Evolutionary conservation across 2,329 filamentous ascomycete species (phyloP).

Genomic region (Monilinia fructicola): DNA sequence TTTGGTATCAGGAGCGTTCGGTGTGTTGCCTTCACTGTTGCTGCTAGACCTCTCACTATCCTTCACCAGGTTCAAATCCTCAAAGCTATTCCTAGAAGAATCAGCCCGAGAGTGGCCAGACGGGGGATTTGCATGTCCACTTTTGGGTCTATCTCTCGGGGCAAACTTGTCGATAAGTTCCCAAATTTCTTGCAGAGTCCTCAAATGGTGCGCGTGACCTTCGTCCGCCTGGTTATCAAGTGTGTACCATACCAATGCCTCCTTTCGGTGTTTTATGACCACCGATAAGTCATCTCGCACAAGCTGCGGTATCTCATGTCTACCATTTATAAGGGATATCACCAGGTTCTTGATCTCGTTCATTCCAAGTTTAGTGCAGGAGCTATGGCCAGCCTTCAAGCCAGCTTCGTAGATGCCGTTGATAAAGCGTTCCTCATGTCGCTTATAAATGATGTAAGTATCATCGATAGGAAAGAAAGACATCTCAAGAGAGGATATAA

Average conservation of each 20-base stretch:
- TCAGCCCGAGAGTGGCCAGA: too few relatives aligned
- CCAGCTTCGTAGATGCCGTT: neutral
- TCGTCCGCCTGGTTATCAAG: neutral
- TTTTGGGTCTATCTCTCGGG: too few relatives aligned
- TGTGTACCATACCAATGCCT: neutral
- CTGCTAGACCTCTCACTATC: too few relatives aligned
- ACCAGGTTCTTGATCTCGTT: too few relatives aligned
- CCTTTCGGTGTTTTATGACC: neutral
- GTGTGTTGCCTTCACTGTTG: too few relatives aligned
- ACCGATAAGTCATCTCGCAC: neutral
- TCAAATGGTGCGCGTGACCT: neutral
- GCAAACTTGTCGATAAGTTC: too few relatives aligned
- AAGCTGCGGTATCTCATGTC: neutral
- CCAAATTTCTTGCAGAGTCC: neutral
- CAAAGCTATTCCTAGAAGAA: too few relatives aligned
- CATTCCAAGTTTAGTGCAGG: too few relatives aligned
- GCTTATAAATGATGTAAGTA: neutral
- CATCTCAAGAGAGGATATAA: neutral
- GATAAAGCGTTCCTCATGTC: neutral
- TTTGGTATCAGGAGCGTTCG: too few relatives aligned
- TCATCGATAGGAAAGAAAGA: neutral
- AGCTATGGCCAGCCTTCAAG: neutral
- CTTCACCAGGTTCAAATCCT: too few relatives aligned
- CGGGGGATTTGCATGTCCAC: too few relatives aligned
- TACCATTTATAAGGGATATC: too few relatives aligned